Evolutionary conservation across 2,329 filamentous ascomycete genomes (phyloP).

Genomic region (Pyrenophora tritici-repentis): DNA sequence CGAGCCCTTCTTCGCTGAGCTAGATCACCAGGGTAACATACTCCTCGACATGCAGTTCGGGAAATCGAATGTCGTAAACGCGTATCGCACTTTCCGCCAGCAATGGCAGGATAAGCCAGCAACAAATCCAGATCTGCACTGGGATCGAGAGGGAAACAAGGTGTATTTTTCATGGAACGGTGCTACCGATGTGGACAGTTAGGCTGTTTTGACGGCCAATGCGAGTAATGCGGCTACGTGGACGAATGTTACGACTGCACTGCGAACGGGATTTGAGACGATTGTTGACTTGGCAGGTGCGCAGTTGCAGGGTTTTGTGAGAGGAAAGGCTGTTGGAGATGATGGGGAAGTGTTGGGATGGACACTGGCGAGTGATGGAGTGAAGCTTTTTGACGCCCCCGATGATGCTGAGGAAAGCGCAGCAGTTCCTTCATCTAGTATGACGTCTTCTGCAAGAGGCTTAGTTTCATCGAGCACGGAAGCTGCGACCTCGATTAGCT

Average conservation of each 20-base stretch:
- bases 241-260: constrained; percentile 15
- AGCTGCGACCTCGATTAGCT: background rate
- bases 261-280: constrained; percentile 23
- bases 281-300: constrained; percentile 1
- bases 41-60: constrained; percentile 52
- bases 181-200: constrained; percentile 30
- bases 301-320: constrained; percentile 14
- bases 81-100: constrained; percentile 45
- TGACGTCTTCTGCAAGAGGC: background rate
- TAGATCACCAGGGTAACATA: constrained; percentile 44
- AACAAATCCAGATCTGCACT: constrained; percentile 23
- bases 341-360: constrained; percentile 10
- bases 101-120: constrained; percentile 26
- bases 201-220: constrained; percentile 33
- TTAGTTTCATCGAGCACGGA: background rate
- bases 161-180: constrained; percentile 37
- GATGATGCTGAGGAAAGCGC: constrained; percentile 13
- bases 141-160: constrained; percentile 11
- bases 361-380: constrained; percentile 15
- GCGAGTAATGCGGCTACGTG: constrained; percentile 13
- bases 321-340: constrained; percentile 16
- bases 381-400: constrained; percentile 13
- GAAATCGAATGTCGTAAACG: constrained; percentile 38
- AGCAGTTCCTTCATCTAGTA: background rate
- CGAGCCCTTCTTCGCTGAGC: constrained; percentile 56